Conservation (phyloP, 202 grass and related monocot species). For the Setaria viridis region DNA sequence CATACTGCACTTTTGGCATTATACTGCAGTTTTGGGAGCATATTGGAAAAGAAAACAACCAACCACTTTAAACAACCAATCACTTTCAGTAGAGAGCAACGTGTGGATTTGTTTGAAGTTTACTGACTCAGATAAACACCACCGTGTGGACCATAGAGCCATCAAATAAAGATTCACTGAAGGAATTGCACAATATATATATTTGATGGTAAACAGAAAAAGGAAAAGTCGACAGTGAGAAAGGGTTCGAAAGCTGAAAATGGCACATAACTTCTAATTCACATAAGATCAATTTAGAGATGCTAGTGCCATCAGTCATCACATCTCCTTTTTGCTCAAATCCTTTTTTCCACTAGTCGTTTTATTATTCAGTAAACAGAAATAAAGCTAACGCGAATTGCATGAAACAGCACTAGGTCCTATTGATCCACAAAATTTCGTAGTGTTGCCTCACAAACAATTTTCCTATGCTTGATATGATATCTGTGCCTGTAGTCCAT, state of each 20-base stretch:
- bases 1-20: not conserved
- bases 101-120: not conserved
- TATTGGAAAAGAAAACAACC: not conserved
- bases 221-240: not conserved
- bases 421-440: too few relatives aligned
- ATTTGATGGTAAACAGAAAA: not conserved
- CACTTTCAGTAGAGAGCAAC: not conserved
- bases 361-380: too few relatives aligned
- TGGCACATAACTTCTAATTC: too few relatives aligned
- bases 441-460: too few relatives aligned
- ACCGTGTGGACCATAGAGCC: not conserved
- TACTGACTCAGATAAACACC: not conserved
- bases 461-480: too few relatives aligned
- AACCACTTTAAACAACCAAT: not conserved
- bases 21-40: not conserved
- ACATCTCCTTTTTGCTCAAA: not conserved
- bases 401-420: too few relatives aligned
- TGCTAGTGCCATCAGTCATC: not conserved
- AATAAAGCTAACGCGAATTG: not conserved
- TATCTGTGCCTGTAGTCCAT: too few relatives aligned
- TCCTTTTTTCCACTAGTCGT: too few relatives aligned
- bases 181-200: not conserved
- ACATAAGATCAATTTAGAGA: not conserved
- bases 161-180: constrained; percentile 5
- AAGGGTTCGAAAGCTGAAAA: not conserved